Percentiles rank a stretch among this genome's conserved stretches.
Conservation (phyloP, 2,329 filamentous ascomycete species). For the Epichloe sp. region DNA sequence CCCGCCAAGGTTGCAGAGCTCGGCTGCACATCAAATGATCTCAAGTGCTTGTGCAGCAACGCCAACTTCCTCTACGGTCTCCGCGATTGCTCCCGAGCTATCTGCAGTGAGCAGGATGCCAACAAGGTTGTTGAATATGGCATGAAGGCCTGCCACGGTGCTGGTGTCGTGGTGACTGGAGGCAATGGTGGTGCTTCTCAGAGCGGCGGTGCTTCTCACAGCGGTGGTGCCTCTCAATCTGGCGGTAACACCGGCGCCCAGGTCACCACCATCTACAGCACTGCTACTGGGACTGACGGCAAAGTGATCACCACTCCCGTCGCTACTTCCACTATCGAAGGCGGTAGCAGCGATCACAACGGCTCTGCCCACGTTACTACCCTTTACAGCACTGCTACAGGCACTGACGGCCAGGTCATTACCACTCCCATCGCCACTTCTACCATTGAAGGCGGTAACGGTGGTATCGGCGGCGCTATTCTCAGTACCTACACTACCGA, state of each 20-base stretch:
- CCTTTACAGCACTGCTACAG: conserved; percentile 22
- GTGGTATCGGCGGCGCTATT: conserved; percentile 7
- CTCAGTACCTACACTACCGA: conserved; percentile 13
- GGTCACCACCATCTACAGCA: conserved; percentile 24
- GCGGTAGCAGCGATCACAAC: conserved; percentile 7
- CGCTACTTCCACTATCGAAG: conserved; percentile 21
- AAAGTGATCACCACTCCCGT: conserved; percentile 22
- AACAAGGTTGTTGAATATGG: conserved; percentile 26
- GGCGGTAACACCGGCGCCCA: background rate
- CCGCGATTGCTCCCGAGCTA: conserved; percentile 35
- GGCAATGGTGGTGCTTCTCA: conserved; percentile 2
- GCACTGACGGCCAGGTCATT: conserved; percentile 19
- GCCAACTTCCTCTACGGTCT: conserved; percentile 34
- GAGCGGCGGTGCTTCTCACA: background rate
- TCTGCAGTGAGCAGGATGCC: conserved; percentile 25
- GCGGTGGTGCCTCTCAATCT: conserved; percentile 1
- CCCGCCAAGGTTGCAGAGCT: conserved; percentile 28
- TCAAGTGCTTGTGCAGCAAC: conserved; percentile 34
- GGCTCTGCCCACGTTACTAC: conserved; percentile 17
- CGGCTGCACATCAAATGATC: conserved; percentile 29
- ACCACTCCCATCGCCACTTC: conserved; percentile 25
- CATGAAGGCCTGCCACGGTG: conserved; percentile 23
- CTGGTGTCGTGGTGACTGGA: conserved; percentile 21
- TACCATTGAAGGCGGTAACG: conserved; percentile 14
- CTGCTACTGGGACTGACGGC: conserved; percentile 19